Evolutionary conservation across 208 protist species (phyloP).

Genomic region (Acanthamoeba sp.): DNA sequence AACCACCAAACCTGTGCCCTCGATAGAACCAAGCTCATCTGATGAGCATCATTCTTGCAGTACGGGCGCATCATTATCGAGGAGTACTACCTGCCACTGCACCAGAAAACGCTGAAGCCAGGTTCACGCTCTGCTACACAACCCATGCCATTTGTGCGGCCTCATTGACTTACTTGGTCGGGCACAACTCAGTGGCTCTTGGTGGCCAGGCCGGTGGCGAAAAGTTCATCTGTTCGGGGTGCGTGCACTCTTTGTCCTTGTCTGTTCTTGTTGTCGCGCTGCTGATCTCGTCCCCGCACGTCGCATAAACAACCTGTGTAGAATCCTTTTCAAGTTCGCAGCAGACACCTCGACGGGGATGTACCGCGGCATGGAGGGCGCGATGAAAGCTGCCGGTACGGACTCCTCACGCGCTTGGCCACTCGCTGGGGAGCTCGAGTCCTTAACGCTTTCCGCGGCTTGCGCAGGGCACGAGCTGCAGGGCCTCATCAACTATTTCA

Average conservation of each 20-base stretch:
- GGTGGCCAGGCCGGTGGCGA: constrained; percentile 73
- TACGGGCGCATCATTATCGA: constrained; percentile 72
- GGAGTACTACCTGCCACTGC: constrained; percentile 54
- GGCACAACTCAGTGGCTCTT: not conserved
- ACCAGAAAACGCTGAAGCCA: constrained; percentile 56
- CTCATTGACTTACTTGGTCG: not conserved
- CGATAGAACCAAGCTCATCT: no score
- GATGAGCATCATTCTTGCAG: not conserved
- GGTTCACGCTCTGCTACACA: no score
- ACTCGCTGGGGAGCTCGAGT: not conserved
- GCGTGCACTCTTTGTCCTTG: not conserved
- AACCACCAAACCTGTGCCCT: not conserved
- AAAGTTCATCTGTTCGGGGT: constrained; percentile 68
- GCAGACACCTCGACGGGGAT: not conserved
- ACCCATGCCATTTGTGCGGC: no score
- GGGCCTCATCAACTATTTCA: constrained; percentile 75
- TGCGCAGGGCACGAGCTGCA: constrained; percentile 63
- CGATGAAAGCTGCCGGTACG: constrained; percentile 69
- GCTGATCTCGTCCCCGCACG: no score
- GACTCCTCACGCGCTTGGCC: no score
- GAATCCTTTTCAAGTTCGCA: constrained; percentile 72
- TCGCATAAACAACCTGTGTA: not conserved
- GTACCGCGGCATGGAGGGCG: constrained; percentile 62
- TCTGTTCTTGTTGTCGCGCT: not conserved
- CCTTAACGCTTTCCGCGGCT: not conserved